Evolutionary conservation across 2,329 filamentous ascomycete genomes (phyloP).

Genomic region (Claviceps monticola): DNA sequence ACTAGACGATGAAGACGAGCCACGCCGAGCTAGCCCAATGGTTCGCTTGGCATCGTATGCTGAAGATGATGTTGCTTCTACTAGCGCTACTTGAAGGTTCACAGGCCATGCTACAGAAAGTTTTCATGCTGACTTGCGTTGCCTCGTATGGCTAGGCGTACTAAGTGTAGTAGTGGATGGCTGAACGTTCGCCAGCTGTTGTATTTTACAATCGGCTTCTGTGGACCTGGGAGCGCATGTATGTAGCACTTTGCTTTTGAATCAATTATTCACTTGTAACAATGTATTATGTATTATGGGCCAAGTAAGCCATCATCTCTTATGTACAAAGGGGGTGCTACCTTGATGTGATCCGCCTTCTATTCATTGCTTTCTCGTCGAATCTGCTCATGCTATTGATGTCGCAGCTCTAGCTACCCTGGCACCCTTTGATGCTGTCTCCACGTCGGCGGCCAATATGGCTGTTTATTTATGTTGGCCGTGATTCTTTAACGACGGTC

Average conservation of each 20-base stretch:
- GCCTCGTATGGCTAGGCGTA: background rate
- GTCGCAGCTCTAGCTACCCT: too few relatives aligned
- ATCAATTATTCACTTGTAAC: background rate
- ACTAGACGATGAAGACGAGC: slow-evolving; percentile 34
- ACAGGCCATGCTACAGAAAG: background rate
- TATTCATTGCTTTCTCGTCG: too few relatives aligned
- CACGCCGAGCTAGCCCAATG: slow-evolving; percentile 18
- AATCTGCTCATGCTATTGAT: too few relatives aligned
- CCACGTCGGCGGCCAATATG: too few relatives aligned
- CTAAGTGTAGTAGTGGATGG: background rate
- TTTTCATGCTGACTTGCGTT: background rate
- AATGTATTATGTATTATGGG: too few relatives aligned
- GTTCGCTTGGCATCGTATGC: slow-evolving; percentile 11
- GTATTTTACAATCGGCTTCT: background rate
- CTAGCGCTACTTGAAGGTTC: background rate
- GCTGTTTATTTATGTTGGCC: too few relatives aligned
- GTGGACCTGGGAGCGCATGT: background rate
- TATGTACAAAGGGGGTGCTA: too few relatives aligned
- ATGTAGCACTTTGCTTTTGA: background rate
- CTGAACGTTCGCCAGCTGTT: background rate
- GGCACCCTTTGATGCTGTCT: too few relatives aligned
- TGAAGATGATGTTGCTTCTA: background rate
- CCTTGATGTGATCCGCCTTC: too few relatives aligned
- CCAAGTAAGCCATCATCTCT: too few relatives aligned
- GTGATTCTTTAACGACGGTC: too few relatives aligned